Base-by-base conservation (phyloP, 2,329 filamentous ascomycete species). In the Exophiala bonariae region DNA sequence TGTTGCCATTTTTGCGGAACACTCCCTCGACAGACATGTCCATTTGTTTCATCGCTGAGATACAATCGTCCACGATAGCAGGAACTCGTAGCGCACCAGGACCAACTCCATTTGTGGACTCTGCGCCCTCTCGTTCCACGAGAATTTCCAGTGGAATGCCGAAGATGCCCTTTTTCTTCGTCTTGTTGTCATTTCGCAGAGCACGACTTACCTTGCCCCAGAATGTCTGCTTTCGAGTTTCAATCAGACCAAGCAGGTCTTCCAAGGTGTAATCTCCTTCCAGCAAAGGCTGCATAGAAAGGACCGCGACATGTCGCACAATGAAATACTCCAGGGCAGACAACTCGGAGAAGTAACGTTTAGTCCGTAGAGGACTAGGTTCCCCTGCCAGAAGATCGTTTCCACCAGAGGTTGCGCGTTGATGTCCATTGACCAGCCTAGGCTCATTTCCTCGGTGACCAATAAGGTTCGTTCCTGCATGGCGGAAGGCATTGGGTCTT, bases 161-260 rank as follows among this genome's bases (percentile, higher is more conserved):
- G 64, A 99, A 99, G 18, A 95, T 85, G 32, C 89, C 92, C 74
- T 95, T 96, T 74, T 95, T 95, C 73, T 95, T 95, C 66, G 91
- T 86, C 45, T 73, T 71, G 35, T 65, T 63, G 59, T 93, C 87
- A 58, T 89, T 89, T 67, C 92, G 93, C 64, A 97, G 96, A 1
- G 91, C 92, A 65, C 96, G 96, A 54, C 91, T 92, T 55, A 99
- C 91, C 61, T 96, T 96, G 67, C 92, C 93, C 93, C 93, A 99
- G 70, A 99, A 96, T 0, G 89, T 97, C 18, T 89, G 83, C 53
- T 96, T 95, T 62, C 89, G 85, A 2, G 89, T 89, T 68, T 99
- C 93, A 53, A 99, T 97, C 40, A 99, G 82, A 52, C 88, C 83
- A 11, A 97, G 79, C 2, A 99, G 76, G 63, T 99, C 93, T 57